Base-by-base conservation (phyloP, 2,329 filamentous ascomycete genomes). In the Dichotomopilus funicola region DNA sequence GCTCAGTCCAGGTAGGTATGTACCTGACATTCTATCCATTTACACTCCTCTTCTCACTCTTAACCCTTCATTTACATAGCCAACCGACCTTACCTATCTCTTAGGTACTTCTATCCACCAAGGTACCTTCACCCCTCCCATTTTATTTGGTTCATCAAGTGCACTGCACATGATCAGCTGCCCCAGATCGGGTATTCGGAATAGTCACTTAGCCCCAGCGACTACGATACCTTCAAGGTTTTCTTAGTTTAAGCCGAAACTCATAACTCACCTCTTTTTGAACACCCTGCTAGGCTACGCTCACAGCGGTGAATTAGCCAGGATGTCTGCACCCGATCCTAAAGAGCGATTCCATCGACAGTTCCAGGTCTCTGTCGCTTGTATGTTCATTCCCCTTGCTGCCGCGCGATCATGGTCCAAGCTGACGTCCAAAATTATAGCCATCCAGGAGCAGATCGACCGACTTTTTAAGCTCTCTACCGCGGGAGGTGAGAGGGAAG, bases 271-370 rank as follows among this genome's bases (percentile, higher is more conserved):
- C 10, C 19, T 10, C 10, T 27, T 38, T 41, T 12, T 34, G 11
- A 12, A 12, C 11, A 11, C 31, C 11, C 38, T 49, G 11, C 9
- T 40, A 6, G 11, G 2, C 19, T 38, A 8, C 19, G 11, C 37
- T 13, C 3, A 12, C 19, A 41, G 13, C 36, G 12, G 37, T 12
- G 27, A 5, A 40, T 34, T 31, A 40, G 11, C 43, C 37, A n/a
- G 46, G 40, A 51, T 52, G 49, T 35, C 11, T 43, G 27, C 49
- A 7, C 73, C 73, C 71, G 75, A 79, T 56, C 72, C 82, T 55
- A 94, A 91, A 63, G 86, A 92, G 66, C 83, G 83, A 40, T 96
- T 96, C 75, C 91, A 92, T 70, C 82, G 84, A 63, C 87, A 90
- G 67, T 96, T 96, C 66, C 86, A 89, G 62, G 79, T 85, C 64